phyloP scores from a whole-genome alignment of 1,139 yeast species.

The Debaryomyces sp. region DNA sequence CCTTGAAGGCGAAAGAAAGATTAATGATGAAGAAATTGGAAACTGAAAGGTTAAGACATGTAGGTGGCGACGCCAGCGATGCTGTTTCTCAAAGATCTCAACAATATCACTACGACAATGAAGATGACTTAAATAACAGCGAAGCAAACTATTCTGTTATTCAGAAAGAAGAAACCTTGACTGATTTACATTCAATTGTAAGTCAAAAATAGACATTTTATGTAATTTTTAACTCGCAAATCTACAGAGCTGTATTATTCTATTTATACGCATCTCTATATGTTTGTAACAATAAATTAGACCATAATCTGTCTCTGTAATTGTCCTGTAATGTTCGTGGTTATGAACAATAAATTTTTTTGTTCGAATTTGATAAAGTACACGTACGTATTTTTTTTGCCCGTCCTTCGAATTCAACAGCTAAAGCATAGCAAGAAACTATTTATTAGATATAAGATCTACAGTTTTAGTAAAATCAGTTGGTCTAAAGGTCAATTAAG shows the following conservation, averaged over 20 bases:
- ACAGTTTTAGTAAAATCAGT: background rate
- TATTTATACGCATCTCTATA: background rate
- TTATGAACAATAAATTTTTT: slow-evolving; percentile 4
- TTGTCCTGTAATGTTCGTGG: background rate
- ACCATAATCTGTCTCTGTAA: background rate
- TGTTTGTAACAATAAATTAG: background rate
- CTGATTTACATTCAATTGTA: slow-evolving; percentile 55
- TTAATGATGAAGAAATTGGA: slow-evolving; percentile 46
- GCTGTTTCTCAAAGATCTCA: slow-evolving; percentile 3
- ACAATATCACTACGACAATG: background rate
- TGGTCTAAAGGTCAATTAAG: slow-evolving; percentile 1
- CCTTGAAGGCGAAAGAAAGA: slow-evolving; percentile 67
- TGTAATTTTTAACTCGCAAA: background rate
- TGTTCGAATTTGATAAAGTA: background rate
- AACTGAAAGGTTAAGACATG: slow-evolving; percentile 11
- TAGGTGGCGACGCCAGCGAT: slow-evolving; percentile 10
- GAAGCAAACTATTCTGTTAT: slow-evolving; percentile 17
- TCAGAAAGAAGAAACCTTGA: slow-evolving; percentile 55
- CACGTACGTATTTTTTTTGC: slow-evolving; percentile 4
- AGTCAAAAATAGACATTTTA: slow-evolving; percentile 8
- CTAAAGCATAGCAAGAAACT: slow-evolving; percentile 8
- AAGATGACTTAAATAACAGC: background rate
- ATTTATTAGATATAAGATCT: background rate
- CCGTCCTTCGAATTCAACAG: slow-evolving; percentile 3
- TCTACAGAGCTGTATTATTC: background rate